These are phyloP conservation scores for Penicillium diatomitis DNA, from an alignment of 495 filamentous ascomycete species.

Conservation along the genomic window DNA sequence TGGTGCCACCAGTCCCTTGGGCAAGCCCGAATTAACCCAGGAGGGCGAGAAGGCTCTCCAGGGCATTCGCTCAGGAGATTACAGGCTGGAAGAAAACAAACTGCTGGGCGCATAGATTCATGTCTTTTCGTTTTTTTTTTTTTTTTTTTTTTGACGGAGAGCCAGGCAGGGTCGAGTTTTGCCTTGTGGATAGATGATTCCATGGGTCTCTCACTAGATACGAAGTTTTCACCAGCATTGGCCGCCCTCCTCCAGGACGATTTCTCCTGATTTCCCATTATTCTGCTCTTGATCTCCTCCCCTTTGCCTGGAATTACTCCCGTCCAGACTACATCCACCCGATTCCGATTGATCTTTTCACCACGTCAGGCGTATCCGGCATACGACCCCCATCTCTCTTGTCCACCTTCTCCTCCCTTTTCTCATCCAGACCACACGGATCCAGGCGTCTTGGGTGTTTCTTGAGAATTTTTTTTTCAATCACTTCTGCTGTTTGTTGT, in stretches of 20 bases:
- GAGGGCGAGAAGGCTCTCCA: constrained; percentile 65
- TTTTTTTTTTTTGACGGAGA: neutral
- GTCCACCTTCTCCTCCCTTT: neutral
- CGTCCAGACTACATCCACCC: no score
- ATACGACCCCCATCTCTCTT: constrained; percentile 12
- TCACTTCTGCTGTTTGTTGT: no score
- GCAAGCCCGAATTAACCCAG: constrained; percentile 69
- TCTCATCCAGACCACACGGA: neutral
- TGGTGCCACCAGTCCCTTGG: constrained; percentile 58
- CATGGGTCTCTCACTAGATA: no score
- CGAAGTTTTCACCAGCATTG: no score
- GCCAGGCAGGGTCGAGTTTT: no score
- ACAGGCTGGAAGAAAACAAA: constrained; percentile 41
- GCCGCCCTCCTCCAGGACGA: no score
- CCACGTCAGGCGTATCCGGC: constrained; percentile 19
- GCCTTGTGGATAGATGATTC: no score
- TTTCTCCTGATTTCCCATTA: no score
- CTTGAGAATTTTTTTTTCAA: no score
- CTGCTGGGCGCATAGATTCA: constrained; percentile 31
- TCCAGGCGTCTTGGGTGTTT: no score
- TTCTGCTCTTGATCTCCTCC: no score
- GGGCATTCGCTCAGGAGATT: constrained; percentile 55
- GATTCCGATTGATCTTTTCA: neutral
- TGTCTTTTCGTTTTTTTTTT: constrained; percentile 3
- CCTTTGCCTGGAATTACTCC: no score